These are phyloP conservation scores for Blepharisma undulans DNA, from an alignment of 169 alveolate genomes.

Conservation along the genomic window DNA sequence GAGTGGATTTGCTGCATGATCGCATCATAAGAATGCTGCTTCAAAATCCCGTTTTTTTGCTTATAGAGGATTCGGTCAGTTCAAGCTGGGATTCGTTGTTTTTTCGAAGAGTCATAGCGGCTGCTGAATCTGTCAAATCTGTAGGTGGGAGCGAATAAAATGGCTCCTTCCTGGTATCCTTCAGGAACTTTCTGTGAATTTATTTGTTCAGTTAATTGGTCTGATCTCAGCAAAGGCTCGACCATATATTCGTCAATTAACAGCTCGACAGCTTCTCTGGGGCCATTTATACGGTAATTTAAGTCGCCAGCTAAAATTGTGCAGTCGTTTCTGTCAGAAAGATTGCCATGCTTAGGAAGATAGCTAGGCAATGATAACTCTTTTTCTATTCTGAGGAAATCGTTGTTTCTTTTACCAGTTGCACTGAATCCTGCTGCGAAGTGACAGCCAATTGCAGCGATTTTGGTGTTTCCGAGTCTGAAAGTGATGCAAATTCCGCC, in stretches of 20 bases:
- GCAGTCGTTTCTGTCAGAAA: background rate
- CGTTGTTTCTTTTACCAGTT: background rate
- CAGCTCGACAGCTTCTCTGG: constrained; percentile 2
- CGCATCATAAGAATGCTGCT: constrained; percentile 22
- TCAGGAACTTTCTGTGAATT: background rate
- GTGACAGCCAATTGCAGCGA: background rate
- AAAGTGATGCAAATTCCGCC: constrained; percentile 28
- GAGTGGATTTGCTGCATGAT: background rate
- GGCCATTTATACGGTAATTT: constrained; percentile 28
- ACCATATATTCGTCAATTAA: background rate
- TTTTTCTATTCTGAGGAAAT: background rate
- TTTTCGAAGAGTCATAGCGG: constrained; percentile 41
- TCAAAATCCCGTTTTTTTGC: background rate
- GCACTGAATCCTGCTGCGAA: constrained; percentile 8
- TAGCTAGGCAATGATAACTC: background rate
- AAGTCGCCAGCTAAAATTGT: constrained; percentile 16
- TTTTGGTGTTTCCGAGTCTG: background rate
- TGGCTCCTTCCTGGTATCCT: constrained; percentile 28
- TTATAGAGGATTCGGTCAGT: constrained; percentile 54
- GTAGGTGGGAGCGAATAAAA: constrained; percentile 46
- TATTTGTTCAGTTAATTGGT: background rate
- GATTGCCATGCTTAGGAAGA: background rate
- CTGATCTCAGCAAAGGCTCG: background rate
- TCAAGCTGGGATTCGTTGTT: constrained; percentile 51
- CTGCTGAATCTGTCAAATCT: constrained; percentile 38